Evolutionary conservation across 768 basidiomycete species (phyloP), one percentile per base, ranked within the genome.

Genomic region (Tubosaeta brunneosetosa): DNA sequence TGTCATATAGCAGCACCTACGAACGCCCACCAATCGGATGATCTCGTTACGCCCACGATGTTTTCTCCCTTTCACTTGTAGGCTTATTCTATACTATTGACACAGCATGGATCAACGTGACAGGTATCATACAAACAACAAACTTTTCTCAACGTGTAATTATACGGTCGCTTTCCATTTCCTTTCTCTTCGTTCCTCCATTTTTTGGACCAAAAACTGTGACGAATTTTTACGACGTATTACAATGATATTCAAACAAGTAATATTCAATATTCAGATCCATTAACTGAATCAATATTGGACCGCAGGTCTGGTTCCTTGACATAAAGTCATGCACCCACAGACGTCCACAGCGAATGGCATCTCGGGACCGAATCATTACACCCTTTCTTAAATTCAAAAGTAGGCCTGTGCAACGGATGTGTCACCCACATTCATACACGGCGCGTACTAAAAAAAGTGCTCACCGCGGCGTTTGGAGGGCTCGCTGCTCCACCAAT

Each of bases 401-500:
- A 67, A 67, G 50, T 69, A 67, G 13, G 65, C 65, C 67, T 62
- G 12, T 12, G 9, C 9, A 29, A 27, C 41, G 11, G 41, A 42
- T 42, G 25, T 26, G 41, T 14, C 25, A 16, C 7, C 38, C 38
- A 17, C 38, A 9, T 40, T 22, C 19, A 17, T 17, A 17, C 17
- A 38, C 12, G 38, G 10, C 4, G 38, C 10, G 10, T 11, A 11
- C 38, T 17, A 44, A 27, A 42, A 42, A 26, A 42, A 26, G 10
- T 6, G 57, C 82, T 75, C 57, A 85, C 85, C 55, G 84, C 82
- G 50, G 84, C 84, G 63, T 86, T 86, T 4, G 85, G 81, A 19
- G 84, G 85, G 61, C 83, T 86, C 3, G 84, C 85, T 47, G 80
- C 79, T 16, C 84, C 85, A 12, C 84, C 84, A 25, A 85, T 79